Evolutionary conservation across 164 flowering plant genomes (phyloP), one percentile per base, ranked within the genome.

Genomic region (Echeveria elegans): DNA sequence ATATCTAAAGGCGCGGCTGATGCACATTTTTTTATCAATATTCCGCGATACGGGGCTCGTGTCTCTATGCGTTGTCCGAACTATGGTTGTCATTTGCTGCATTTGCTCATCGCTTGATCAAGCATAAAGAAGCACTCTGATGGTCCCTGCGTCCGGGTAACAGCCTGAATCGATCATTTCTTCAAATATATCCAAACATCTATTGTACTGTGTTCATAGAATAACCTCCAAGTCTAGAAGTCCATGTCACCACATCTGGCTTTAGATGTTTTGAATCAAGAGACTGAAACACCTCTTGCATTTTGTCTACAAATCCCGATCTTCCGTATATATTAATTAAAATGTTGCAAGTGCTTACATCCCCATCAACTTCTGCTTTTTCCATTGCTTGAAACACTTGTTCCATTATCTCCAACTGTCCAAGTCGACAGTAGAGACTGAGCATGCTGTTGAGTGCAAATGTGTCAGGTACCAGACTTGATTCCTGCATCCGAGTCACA

Each of bases 121-220:
- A 7, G 96, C 82, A 1, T 88, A 78, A 0, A 92, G 81, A 16
- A 92, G 88, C 32, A 88, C 95, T 70, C 79, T 88, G 3, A 88
- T 92, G 12, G 96, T 89, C 67, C 96, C 96, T 38, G 86, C 95
- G 74, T 92, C 97, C 0, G 96, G 96, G 34, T 79, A 85, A 72
- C 96, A 89, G 32, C 96, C 96, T 37, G 88, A 71, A 71, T 87
- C 92, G 38, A 92, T 82, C 98, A 92, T 92, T 60, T 89, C 89
- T 73, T 92, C 98, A 38, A 92, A 92, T 14, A 89, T 83, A 71
- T 92, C 88, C 19, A 92, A 28, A 72, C 98, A 88, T 76, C 74
- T 86, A 58, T 53, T 68, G 78, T 88, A 92, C 48, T 78, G 86
- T 68, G 85, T 86, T 89, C 66, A 84, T 83, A 7, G 98, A 85